Evolutionary conservation across 371 early-diverging fungal species (phyloP), one percentile per base, ranked within the genome.

Genomic region (Mucor racemosus): DNA sequence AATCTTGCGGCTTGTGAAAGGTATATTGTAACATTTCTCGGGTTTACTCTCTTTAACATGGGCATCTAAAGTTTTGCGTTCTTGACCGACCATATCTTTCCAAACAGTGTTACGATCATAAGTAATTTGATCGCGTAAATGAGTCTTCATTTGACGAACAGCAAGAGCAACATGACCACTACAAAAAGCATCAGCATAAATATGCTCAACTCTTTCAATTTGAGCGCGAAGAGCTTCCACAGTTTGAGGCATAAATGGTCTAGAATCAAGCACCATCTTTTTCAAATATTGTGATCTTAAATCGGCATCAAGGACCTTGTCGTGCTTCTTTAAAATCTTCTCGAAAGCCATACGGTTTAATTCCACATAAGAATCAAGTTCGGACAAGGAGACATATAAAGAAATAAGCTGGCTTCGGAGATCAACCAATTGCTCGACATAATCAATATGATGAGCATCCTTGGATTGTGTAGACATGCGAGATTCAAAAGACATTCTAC

Each of bases 321-420:
- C 99, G 71, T 92, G 94, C 79, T 99, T 97, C 76, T 97, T 98
- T n/a, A 99, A 79, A 70, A 98, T 94, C 80, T 97, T 99, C 73
- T 90, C 84, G 76, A 99, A 98, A 5, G 97, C 98, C 1, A 92
- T 96, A 54, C 88, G 83, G 84, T 99, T 99, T 53, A 98, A 84
- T 61, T 94, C 90, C 26, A 91, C 90, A 71, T 91, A 99, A 31
- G 95, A 89, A 55, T 93, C 89, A 10, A 98, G 86, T 66, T 96
- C 96, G 36, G 89, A 89, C 4, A 97, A 78, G 58, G 86, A 80
- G 39, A 95, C 90, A 69, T 90, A 95, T 56, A 93, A 76, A 58
- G 90, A 86, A 63, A 88, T 80, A 26, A 76, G 61, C 19, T 75
- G 82, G n/a, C 84, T 87, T 11, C 74, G 63, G 36, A 73, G 57